Percentiles rank a stretch among this genome's conserved stretches.
These are phyloP conservation scores for Rhizopogon sp. DNA, from an alignment of 768 basidiomycete genomes.

Conservation along the genomic window DNA sequence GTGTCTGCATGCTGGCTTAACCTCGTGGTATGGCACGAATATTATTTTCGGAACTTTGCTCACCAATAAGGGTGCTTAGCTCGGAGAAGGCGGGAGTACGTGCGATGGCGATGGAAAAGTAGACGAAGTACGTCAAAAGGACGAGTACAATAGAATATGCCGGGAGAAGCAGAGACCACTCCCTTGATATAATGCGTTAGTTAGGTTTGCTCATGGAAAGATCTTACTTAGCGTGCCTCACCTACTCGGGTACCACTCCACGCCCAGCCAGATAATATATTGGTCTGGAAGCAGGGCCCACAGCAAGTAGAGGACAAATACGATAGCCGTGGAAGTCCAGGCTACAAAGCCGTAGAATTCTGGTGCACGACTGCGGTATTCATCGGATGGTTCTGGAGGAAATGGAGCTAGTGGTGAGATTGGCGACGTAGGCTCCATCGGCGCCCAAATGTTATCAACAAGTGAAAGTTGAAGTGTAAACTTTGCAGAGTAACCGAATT, in stretches of 20 bases:
- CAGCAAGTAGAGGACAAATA: slow-evolving; percentile 65
- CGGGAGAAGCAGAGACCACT: slow-evolving; percentile 82
- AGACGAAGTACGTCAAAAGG: slow-evolving; percentile 71
- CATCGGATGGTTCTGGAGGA: slow-evolving; percentile 34
- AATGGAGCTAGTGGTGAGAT: slow-evolving; percentile 39
- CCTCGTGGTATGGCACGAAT: slow-evolving; percentile 3
- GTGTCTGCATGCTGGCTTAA: slow-evolving; percentile 41
- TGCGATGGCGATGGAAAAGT: slow-evolving; percentile 70
- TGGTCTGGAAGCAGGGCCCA: slow-evolving; percentile 81
- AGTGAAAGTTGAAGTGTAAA: background rate
- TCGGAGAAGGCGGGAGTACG: slow-evolving; percentile 69
- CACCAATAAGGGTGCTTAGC: slow-evolving; percentile 64
- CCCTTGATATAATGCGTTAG: slow-evolving; percentile 37
- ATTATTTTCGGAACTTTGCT: slow-evolving; percentile 11
- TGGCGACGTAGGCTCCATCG: slow-evolving; percentile 37
- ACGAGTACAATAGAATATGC: slow-evolving; percentile 69
- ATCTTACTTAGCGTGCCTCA: slow-evolving; percentile 24
- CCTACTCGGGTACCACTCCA: slow-evolving; percentile 89
- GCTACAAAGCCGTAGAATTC: slow-evolving; percentile 93
- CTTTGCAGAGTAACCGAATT: too few species aligned
- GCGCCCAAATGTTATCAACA: background rate
- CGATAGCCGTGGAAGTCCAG: slow-evolving; percentile 70
- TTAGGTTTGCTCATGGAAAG: background rate
- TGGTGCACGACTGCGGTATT: slow-evolving; percentile 61
- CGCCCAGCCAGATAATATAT: slow-evolving; percentile 58